phyloP scores from a whole-genome alignment of 2,329 filamentous ascomycete species.

The Anthostomella pinea region DNA sequence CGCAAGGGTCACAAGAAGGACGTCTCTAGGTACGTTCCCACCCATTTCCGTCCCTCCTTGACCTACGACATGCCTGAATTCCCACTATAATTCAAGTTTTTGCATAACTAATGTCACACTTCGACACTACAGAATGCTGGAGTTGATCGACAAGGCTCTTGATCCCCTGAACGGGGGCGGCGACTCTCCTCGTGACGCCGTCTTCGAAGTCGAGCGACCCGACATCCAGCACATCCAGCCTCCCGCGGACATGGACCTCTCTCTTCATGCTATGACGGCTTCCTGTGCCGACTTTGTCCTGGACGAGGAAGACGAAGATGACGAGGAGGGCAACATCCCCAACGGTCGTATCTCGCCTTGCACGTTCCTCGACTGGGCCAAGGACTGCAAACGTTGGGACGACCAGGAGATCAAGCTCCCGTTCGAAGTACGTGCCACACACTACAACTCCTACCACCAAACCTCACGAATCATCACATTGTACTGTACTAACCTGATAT shows the following conservation, averaged over 20 bases:
- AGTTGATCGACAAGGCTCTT: constrained; percentile 18
- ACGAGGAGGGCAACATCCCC: constrained; percentile 37
- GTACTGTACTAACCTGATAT: neutral
- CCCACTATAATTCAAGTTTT: too few relatives aligned
- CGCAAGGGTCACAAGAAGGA: constrained; percentile 13
- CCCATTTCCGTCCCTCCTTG: neutral
- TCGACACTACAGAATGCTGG: constrained; percentile 18
- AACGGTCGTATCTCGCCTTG: constrained; percentile 39
- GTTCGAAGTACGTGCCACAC: constrained; percentile 28
- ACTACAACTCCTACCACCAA: neutral
- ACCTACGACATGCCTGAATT: too few relatives aligned
- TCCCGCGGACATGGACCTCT: constrained; percentile 19
- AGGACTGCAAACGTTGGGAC: constrained; percentile 34
- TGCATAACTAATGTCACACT: neutral
- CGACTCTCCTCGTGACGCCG: constrained; percentile 19
- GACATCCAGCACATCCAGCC: constrained; percentile 20
- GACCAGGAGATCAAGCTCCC: constrained; percentile 25
- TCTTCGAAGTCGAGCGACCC: constrained; percentile 24
- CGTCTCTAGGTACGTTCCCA: constrained; percentile 16
- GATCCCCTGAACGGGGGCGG: constrained; percentile 11
- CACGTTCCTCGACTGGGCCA: constrained; percentile 39
- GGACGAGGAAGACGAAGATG: constrained; percentile 16
- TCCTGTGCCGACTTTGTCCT: constrained; percentile 12
- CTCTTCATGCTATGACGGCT: constrained; percentile 7
- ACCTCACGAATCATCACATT: neutral